A percentile compares a stretch with the other conserved stretches of the same genome.
Conservation (phyloP, 306 rosid species). For the Prunus padus region DNA sequence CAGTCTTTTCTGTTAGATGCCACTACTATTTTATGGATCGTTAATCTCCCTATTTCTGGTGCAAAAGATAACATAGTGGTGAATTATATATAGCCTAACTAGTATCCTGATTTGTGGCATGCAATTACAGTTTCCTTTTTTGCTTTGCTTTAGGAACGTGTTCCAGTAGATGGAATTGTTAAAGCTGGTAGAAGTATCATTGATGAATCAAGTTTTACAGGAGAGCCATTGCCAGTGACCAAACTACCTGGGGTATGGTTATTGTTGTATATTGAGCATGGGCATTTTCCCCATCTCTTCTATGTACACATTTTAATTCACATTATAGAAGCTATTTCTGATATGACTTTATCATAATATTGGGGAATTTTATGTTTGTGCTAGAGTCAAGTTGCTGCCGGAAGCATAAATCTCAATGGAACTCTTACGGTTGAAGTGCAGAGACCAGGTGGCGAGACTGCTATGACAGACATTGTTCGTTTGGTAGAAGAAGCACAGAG, state of each 20-base stretch:
- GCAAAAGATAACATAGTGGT: constrained; percentile 1
- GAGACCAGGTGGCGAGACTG: constrained; percentile 92
- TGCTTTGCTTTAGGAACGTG: constrained; percentile 61
- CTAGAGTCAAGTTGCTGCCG: constrained; percentile 94
- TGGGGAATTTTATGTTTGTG: constrained; percentile 29
- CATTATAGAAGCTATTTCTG: constrained; percentile 16
- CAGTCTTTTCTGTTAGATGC: constrained; percentile 3
- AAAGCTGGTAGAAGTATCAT: constrained; percentile 89
- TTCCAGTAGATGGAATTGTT: constrained; percentile 96
- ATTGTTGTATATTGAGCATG: constrained; percentile 6
- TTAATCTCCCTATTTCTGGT: constrained; percentile 15
- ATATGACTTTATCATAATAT: constrained; percentile 19
- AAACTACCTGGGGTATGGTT: constrained; percentile 86
- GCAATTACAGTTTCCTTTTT: constrained; percentile 13
- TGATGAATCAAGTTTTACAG: constrained; percentile 94
- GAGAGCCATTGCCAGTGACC: constrained; percentile 94
- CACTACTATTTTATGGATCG: neutral
- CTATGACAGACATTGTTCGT: constrained; percentile 85
- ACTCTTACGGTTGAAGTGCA: constrained; percentile 80
- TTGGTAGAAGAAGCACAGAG: constrained; percentile 95
- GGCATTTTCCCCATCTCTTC: neutral
- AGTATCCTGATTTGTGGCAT: constrained; percentile 9
- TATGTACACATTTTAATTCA: neutral
- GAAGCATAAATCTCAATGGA: constrained; percentile 97
- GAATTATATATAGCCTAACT: constrained; percentile 14